Percentiles rank a stretch among this genome's conserved stretches.
Conservation (phyloP, 176 grass and related monocot genomes). For the Carex kokanica region DNA sequence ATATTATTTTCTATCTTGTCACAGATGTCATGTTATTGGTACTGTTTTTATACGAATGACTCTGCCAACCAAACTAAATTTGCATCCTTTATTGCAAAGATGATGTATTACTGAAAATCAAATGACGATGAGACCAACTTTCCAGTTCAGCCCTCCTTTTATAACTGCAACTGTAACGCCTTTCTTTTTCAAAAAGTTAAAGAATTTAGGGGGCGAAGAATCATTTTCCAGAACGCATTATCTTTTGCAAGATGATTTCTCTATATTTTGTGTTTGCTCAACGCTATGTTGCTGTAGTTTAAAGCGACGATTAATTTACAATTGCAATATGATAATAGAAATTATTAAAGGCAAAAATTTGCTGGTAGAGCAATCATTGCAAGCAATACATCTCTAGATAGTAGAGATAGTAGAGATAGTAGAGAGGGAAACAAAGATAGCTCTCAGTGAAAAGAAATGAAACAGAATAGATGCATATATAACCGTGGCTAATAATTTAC, state of each 20-base stretch:
- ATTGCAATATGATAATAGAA: neutral
- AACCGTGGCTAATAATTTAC: neutral
- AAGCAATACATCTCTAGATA: neutral
- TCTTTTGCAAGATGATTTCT: neutral
- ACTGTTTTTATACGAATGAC: neutral
- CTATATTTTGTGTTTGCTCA: neutral
- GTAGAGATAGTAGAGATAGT: too few species aligned
- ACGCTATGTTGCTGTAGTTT: neutral
- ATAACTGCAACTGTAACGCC: neutral
- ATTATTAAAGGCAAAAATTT: neutral
- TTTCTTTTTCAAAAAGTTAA: neutral
- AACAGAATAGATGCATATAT: neutral
- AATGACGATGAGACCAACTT: neutral
- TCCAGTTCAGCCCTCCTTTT: neutral
- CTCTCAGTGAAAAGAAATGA: neutral
- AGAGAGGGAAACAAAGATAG: neutral
- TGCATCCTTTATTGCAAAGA: neutral
- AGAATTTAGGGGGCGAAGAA: neutral
- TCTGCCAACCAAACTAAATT: neutral
- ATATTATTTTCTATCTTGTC: constrained; percentile 16
- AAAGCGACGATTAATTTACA: neutral
- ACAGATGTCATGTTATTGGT: neutral
- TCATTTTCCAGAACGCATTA: neutral
- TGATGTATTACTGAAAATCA: constrained; percentile 8
- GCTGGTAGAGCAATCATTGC: constrained; percentile 8